A percentile compares a stretch with the other conserved stretches of the same genome.
Conservation (phyloP, 2,329 filamentous ascomycete genomes). For the Coleophoma cylindrospora region DNA sequence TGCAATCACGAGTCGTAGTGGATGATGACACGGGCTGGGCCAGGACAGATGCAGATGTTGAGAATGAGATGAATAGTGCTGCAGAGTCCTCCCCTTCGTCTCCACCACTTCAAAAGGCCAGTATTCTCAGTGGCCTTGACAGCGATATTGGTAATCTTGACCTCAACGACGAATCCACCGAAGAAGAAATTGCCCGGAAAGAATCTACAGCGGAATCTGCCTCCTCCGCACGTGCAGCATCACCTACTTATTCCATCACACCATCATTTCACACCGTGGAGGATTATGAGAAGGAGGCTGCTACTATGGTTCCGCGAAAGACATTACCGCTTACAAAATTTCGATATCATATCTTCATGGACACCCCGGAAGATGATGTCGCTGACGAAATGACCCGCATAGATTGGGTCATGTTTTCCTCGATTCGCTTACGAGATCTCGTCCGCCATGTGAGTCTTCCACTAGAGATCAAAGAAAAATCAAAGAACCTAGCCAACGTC, state of each 20-base stretch:
- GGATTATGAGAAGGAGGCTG: constrained; percentile 75
- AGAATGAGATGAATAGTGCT: constrained; percentile 15
- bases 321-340: constrained; percentile 72
- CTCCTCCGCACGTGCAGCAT: constrained; percentile 14
- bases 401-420: constrained; percentile 97
- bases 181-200: constrained; percentile 17
- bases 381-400: constrained; percentile 91
- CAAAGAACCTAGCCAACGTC: constrained; percentile 75
- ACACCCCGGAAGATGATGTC: constrained; percentile 76
- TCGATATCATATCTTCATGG: constrained; percentile 89
- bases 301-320: constrained; percentile 64
- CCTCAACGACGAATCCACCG: constrained; percentile 13
- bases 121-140: constrained; percentile 10
- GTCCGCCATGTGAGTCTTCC: constrained; percentile 84
- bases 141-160: constrained; percentile 9
- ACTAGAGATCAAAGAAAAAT: constrained; percentile 65
- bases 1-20: constrained; percentile 68
- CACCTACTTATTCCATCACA: constrained; percentile 15
- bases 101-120: constrained; percentile 11
- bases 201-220: constrained; percentile 17
- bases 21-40: constrained; percentile 94
- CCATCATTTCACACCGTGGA: constrained; percentile 60
- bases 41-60: constrained; percentile 62
- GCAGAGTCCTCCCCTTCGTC: constrained; percentile 16
- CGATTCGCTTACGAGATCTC: constrained; percentile 87